phyloP scores from a whole-genome alignment of 2,329 filamentous ascomycete genomes.

The Ceratocystis eucalypticola region DNA sequence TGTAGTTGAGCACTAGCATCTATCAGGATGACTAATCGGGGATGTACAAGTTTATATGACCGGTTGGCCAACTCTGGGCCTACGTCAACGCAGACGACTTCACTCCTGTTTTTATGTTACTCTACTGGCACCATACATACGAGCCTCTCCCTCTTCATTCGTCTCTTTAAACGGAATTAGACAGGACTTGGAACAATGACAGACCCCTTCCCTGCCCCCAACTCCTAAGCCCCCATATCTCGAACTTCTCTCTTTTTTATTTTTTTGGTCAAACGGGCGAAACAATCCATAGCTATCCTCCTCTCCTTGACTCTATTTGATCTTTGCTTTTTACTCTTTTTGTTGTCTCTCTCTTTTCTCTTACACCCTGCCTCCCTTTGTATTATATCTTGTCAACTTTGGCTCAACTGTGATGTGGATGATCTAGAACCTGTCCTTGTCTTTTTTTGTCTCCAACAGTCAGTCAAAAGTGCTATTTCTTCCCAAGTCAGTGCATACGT shows the following conservation, averaged over 20 bases:
- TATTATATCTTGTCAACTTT: not conserved
- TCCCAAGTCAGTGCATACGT: not conserved
- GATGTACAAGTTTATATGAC: not conserved
- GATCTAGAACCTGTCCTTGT: not conserved
- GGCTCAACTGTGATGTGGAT: not conserved
- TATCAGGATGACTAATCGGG: too few relatives aligned
- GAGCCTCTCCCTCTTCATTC: not conserved
- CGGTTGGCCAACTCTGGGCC: too few relatives aligned
- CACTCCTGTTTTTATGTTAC: too few relatives aligned
- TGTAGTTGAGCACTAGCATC: not conserved
- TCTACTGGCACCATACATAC: too few relatives aligned
- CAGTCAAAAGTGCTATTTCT: not conserved
- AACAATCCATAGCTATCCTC: not conserved
- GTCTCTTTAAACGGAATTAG: slow-evolving; percentile 2
- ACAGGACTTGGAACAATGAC: not conserved
- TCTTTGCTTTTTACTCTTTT: not conserved
- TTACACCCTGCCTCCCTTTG: not conserved
- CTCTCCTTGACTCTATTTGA: not conserved
- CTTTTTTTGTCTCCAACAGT: not conserved
- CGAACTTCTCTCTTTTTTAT: not conserved
- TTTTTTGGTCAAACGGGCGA: not conserved
- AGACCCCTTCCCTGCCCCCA: too few relatives aligned
- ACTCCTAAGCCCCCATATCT: too few relatives aligned
- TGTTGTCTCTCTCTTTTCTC: not conserved
- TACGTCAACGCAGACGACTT: too few relatives aligned